phyloP scores from a whole-genome alignment of 352 stramenopile species.

The Phytophthora pluvialis region DNA sequence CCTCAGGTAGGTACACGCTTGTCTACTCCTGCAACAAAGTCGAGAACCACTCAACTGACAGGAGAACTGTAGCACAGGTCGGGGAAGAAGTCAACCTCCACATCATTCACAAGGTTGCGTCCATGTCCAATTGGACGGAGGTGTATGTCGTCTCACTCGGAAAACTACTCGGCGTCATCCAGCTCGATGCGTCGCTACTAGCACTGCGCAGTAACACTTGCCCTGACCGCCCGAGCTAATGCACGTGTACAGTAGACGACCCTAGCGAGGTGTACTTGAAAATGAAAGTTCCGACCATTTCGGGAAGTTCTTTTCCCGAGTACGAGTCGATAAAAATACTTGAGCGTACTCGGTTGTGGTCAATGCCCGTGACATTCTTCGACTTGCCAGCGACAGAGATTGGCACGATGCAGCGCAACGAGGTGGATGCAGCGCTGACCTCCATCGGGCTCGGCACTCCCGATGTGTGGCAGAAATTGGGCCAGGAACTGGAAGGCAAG shows the following conservation, averaged over 20 bases:
- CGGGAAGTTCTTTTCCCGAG: constrained; percentile 3
- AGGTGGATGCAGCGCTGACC: constrained; percentile 70
- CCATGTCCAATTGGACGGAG: constrained; percentile 87
- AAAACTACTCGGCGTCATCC: constrained; percentile 73
- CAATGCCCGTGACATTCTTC: constrained; percentile 13
- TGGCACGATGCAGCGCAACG: constrained; percentile 81
- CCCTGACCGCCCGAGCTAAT: constrained; percentile 11
- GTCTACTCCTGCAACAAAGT: no score
- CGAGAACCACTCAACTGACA: neutral
- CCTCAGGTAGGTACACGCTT: constrained; percentile 41
- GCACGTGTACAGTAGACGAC: no score
- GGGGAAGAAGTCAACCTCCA: constrained; percentile 77
- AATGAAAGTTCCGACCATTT: constrained; percentile 21
- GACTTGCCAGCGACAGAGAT: neutral
- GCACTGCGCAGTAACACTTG: constrained; percentile 6
- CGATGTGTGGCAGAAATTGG: constrained; percentile 82
- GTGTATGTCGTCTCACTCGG: constrained; percentile 82
- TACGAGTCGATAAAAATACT: constrained; percentile 40
- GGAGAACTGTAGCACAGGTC: constrained; percentile 30
- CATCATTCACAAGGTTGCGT: constrained; percentile 77
- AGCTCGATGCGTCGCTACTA: constrained; percentile 65
- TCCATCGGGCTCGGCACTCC: constrained; percentile 75
- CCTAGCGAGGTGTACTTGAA: neutral
- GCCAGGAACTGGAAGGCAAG: constrained; percentile 82
- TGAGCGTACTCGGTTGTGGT: neutral